Percentiles rank a stretch among this genome's conserved stretches.
Conservation (phyloP, 164 flowering plant species). For the Kalanchoe fedtschenkoi region DNA sequence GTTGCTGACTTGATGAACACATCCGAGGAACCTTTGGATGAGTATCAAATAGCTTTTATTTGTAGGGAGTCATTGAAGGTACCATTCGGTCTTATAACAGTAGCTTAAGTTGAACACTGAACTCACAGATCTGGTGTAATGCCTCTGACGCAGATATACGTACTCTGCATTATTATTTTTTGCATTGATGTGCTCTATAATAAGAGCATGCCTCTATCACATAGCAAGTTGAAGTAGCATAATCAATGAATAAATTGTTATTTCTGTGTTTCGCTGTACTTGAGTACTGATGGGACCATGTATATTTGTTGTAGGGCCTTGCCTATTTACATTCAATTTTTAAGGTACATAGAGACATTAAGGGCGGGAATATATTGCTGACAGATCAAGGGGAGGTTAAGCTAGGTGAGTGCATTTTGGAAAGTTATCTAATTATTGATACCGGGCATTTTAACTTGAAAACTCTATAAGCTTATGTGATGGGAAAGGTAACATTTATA, state of each 20-base stretch:
- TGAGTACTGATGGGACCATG: not conserved
- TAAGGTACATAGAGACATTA: constrained; percentile 98
- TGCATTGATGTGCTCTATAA: not conserved
- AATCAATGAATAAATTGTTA: not conserved
- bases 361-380: constrained; percentile 94
- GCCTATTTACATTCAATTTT: constrained; percentile 95
- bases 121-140: not conserved
- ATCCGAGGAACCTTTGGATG: constrained; percentile 88
- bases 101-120: not conserved
- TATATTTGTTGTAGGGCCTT: constrained; percentile 52
- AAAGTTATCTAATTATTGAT: not conserved
- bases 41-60: constrained; percentile 90
- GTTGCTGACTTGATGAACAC: constrained; percentile 92
- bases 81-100: constrained; percentile 1
- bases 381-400: constrained; percentile 99
- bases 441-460: not conserved
- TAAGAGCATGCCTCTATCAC: not conserved
- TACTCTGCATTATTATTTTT: not conserved
- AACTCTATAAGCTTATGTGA: not conserved
- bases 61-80: constrained; percentile 97
- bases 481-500: too few species aligned
- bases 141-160: not conserved
- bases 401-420: constrained; percentile 56
- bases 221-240: not conserved
- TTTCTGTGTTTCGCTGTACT: not conserved